These are phyloP conservation scores for Sinapis alba DNA, from an alignment of 441 rosid species.

Conservation along the genomic window DNA sequence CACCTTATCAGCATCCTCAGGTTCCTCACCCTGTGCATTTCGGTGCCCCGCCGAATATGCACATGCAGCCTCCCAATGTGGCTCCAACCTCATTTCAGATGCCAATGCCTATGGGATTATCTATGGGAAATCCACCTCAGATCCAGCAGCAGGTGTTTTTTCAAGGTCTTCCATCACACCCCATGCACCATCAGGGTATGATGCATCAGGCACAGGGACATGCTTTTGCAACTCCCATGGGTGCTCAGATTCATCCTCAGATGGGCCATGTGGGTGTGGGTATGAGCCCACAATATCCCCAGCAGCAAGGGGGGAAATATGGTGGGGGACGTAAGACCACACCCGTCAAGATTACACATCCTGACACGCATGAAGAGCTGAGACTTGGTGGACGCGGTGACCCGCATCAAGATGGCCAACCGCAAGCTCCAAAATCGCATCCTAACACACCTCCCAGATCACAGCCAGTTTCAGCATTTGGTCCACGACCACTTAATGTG, in stretches of 20 bases:
- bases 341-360: conserved; percentile 88
- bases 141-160: conserved; percentile 80
- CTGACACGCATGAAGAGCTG: conserved; percentile 93
- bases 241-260: conserved; percentile 67
- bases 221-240: conserved; percentile 67
- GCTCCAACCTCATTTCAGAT: conserved; percentile 67
- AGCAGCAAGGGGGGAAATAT: conserved; percentile 78
- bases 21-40: conserved; percentile 63
- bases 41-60: conserved; percentile 67
- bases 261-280: conserved; percentile 76
- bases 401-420: conserved; percentile 57
- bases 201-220: conserved; percentile 89
- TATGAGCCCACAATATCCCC: conserved; percentile 63
- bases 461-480: conserved; percentile 64
- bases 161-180: conserved; percentile 77
- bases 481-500: conserved; percentile 59
- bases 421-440: conserved; percentile 64
- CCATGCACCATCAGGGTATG: conserved; percentile 81
- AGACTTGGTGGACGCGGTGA: conserved; percentile 82
- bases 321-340: conserved; percentile 64
- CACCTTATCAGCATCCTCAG: conserved; percentile 73
- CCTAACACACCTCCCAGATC: conserved; percentile 67
- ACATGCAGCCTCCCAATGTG: conserved; percentile 74
- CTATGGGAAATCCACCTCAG: conserved; percentile 75
- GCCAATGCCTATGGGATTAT: conserved; percentile 70